Percentiles rank a stretch among this genome's conserved stretches.
phyloP scores from a whole-genome alignment of 768 basidiomycete genomes.

The Scleroderma bovista region DNA sequence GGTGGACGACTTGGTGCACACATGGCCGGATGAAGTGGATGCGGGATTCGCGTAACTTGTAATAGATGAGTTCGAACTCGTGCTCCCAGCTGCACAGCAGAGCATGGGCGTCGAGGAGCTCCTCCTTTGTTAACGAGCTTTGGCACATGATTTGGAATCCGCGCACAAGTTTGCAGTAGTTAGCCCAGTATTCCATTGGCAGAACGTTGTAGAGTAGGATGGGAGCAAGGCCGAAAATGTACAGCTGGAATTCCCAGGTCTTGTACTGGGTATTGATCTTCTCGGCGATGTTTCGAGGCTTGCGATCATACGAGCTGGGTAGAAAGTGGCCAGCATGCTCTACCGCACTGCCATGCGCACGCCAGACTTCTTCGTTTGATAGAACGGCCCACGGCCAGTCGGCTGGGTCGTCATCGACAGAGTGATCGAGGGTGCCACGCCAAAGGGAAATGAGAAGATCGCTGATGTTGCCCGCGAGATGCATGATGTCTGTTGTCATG shows the following conservation, averaged over 20 bases:
- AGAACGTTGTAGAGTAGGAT: conserved; percentile 13
- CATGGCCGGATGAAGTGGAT: conserved; percentile 28
- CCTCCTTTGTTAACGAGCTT: conserved; percentile 3
- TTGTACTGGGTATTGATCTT: conserved; percentile 27
- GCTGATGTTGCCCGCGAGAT: conserved; percentile 25
- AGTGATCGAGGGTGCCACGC: conserved; percentile 14
- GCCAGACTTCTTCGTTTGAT: conserved; percentile 9
- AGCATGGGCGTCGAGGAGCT: conserved; percentile 12
- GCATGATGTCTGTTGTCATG: conserved; percentile 42
- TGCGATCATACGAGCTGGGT: conserved; percentile 13
- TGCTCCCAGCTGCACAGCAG: conserved; percentile 18
- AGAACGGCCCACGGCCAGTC: conserved; percentile 32
- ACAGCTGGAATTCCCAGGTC: conserved; percentile 19
- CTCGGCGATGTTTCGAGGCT: conserved; percentile 21
- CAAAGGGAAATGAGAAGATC: conserved; percentile 22
- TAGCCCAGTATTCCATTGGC: conserved; percentile 8
- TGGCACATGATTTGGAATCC: conserved; percentile 20
- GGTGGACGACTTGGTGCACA: conserved; percentile 26
- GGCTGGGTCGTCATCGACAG: conserved; percentile 10
- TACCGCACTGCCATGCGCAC: not conserved
- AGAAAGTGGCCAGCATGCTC: conserved; percentile 4
- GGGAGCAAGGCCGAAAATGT: conserved; percentile 16
- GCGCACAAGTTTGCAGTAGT: conserved; percentile 18
- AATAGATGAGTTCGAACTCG: conserved; percentile 28
- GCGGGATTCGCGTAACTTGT: conserved; percentile 12